These are phyloP conservation scores for Bolboschoenoplectus hybrid DNA, from an alignment of 202 grass and related monocot species.

Conservation along the genomic window DNA sequence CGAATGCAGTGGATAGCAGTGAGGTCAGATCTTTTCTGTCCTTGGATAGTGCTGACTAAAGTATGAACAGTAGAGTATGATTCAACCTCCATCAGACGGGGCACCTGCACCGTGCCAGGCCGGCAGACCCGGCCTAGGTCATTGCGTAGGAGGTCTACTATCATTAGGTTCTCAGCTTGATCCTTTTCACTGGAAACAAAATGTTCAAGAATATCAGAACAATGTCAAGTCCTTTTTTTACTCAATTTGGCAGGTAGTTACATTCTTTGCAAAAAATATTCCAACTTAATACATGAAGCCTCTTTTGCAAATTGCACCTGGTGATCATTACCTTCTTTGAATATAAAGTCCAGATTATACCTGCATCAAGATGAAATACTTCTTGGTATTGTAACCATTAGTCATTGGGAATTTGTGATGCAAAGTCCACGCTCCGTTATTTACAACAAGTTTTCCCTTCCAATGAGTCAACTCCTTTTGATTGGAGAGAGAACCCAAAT, in stretches of 20 bases:
- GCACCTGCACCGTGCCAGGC: constrained; percentile 76
- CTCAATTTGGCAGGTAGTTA: background rate
- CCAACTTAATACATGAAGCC: background rate
- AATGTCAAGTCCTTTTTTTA: background rate
- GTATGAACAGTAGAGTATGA: constrained; percentile 89
- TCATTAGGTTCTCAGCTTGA: constrained; percentile 97
- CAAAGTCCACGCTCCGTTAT: background rate
- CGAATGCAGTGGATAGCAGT: constrained; percentile 70
- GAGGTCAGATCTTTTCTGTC: constrained; percentile 59
- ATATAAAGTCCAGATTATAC: background rate
- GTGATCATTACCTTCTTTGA: background rate
- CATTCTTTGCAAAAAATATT: background rate
- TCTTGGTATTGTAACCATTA: background rate
- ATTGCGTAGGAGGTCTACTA: constrained; percentile 93
- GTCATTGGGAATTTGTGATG: background rate
- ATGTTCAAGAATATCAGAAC: constrained; percentile 36
- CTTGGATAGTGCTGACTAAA: constrained; percentile 79
- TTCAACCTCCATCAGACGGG: constrained; percentile 80
- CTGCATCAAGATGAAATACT: background rate
- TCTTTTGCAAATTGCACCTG: background rate
- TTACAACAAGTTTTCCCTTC: background rate
- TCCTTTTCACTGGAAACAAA: constrained; percentile 74
- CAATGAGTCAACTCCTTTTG: background rate
- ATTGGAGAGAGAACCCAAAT: background rate
- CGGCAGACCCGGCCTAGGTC: constrained; percentile 79